Evolutionary conservation across 768 basidiomycete species (phyloP), one percentile per base, ranked within the genome.

Genomic region (Nidularia sp.): DNA sequence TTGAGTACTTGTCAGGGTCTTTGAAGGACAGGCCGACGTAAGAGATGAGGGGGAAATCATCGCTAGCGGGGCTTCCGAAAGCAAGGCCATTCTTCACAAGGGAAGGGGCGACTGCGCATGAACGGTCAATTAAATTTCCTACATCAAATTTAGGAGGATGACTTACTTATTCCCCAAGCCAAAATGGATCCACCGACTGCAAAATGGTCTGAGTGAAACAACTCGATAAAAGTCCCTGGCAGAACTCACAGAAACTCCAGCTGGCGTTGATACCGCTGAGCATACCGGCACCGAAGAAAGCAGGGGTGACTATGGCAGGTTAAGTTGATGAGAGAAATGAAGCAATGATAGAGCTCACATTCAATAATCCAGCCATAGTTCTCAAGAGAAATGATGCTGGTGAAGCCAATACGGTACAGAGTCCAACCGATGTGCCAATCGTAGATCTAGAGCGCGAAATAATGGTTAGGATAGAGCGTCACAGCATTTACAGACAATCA

Each of bases 351-450:
- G 47, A n/a, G 58, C 77, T 15, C 55, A 79, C 79, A 76, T 59
- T 81, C 77, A 52, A 81, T 68, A 47, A 62, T 70, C 79, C 81
- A 84, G 25, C 82, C 79, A 52, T 73, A 82, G 60, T 82, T 82
- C 48, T 84, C 84, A 47, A 82, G 65, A 10, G 68, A 67, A 55
- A 85, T 84, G 61, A 83, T 81, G 56, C 75, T 73, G 7, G 75
- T 78, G 70, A 80, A 83, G n/a, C 81, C 83, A 25, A 83, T 57
- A 42, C 79, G 71, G 62, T 74, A 82, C 18, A 83, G 68, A 12
- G 78, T 78, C 78, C 81, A 84, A 51, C 81, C 82, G 48, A 82
- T 73, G 56, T 85, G 83, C 83, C 81, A 85, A 59, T 85, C 83
- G 58, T 74, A 83, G 13, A 78, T 61, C 77, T 78, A 51, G 7